Base-by-base conservation (phyloP, 305 asterid species). In the Ilex paraguariensis region DNA sequence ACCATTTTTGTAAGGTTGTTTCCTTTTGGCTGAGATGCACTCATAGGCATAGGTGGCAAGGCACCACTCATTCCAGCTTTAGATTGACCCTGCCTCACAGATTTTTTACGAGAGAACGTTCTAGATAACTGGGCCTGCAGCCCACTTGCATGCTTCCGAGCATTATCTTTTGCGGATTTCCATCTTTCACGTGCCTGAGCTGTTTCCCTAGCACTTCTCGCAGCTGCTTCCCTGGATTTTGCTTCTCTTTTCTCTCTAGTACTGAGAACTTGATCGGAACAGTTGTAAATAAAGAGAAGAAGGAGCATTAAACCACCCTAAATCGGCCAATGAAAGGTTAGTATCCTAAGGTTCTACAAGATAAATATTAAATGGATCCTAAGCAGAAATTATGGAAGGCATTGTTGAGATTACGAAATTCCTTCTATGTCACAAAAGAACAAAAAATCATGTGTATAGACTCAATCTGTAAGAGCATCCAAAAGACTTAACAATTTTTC, bases 191-290 rank as follows among this genome's bases (percentile, higher is more conserved):
- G 80, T 12, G 88, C 88, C 63, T 85, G 86, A 39, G 75, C 89
- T 3, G 88, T 83, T 66, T 88, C 96, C 69, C 84, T 78, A 14
- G 90, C 95, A 54, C 84, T 85, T 74, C 69, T 73, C n/a, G 90
- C 96, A 7, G 96, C 96, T 40, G 85, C 84, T 62, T 88, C 96
- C 64, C 96, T 76, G 36, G 96, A 88, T 69, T 80, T 80, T 8
- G 96, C 94, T 46, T 85, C 85, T 51, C 70, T 70, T 64, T 68
- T 83, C 71, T 83, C 93, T 71, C 96, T 74, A 39, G 81, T 78
- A 39, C 86, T 86, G 58, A 88, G 76, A 66, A 84, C 95, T 82
- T 84, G 95, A 21, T 84, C 96, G 8, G 96, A 83, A 60, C 91
- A 88, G 81, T 86, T 88, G 87, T 88, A 88, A 70, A 87, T 81